These are phyloP conservation scores for Phialophora chinensis DNA, from an alignment of 2,329 filamentous ascomycete genomes.

Conservation along the genomic window DNA sequence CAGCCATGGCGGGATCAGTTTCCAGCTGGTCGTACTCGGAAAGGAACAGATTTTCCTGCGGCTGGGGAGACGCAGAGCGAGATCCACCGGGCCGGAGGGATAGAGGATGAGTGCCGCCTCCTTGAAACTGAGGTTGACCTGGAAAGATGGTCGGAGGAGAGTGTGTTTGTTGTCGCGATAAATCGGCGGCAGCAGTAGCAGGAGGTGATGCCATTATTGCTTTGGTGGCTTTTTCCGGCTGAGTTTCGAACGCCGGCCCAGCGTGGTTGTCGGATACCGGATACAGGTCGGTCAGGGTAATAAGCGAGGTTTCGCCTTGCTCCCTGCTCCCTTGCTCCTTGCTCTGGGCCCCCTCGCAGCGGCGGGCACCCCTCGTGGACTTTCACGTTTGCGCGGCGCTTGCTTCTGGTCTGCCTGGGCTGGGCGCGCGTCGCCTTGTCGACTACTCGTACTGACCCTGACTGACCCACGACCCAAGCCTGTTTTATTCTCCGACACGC, in stretches of 20 bases:
- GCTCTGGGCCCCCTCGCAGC: neutral
- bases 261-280: neutral
- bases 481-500: conserved; percentile 34
- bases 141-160: conserved; percentile 11
- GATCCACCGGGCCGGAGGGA: conserved; percentile 35
- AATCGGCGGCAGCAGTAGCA: conserved; percentile 7
- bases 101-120: conserved; percentile 26
- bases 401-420: neutral
- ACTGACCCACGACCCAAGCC: conserved; percentile 13
- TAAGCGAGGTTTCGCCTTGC: neutral
- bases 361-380: too few relatives aligned
- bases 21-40: conserved; percentile 11
- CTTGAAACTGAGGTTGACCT: conserved; percentile 12
- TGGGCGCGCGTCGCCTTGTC: neutral
- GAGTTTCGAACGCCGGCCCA: neutral
- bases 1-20: conserved; percentile 22
- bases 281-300: neutral
- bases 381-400: too few relatives aligned
- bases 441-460: neutral
- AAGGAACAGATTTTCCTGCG: conserved; percentile 12
- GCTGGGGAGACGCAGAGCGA: conserved; percentile 32
- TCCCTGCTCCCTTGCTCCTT: neutral
- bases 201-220: neutral
- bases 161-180: conserved; percentile 13
- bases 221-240: neutral